phyloP scores from a whole-genome alignment of 192 early-diverging fungal species.

The Lobosporangium transversale region DNA sequence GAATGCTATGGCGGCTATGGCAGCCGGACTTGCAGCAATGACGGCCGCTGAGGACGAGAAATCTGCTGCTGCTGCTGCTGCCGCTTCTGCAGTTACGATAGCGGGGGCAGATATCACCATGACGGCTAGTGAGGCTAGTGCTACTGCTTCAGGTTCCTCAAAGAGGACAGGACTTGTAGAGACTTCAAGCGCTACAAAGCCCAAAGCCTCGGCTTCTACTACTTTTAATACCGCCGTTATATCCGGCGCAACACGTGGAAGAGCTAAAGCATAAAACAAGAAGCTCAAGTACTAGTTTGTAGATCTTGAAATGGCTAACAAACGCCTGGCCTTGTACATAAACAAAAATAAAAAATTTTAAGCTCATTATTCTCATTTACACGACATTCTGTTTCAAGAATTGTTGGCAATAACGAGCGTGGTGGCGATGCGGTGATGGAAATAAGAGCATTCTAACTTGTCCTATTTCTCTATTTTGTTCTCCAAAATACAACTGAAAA shows the following conservation, averaged over 20 bases:
- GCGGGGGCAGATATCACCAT: no score
- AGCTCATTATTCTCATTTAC: no score
- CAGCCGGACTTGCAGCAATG: conserved; percentile 42
- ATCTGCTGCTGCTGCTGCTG: conserved; percentile 2
- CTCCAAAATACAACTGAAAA: no score
- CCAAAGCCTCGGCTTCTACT: not conserved
- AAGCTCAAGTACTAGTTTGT: not conserved
- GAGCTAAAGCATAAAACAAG: conserved; percentile 1
- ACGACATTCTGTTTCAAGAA: no score
- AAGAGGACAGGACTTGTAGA: not conserved
- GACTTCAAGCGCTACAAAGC: not conserved
- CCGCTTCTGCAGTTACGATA: not conserved
- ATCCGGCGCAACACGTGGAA: no score
- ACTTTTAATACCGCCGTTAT: not conserved
- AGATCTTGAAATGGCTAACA: conserved; percentile 1
- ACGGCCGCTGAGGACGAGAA: conserved; percentile 43
- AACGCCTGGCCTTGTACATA: not conserved
- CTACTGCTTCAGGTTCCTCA: not conserved
- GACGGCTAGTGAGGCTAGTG: not conserved
- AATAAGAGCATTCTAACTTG: no score
- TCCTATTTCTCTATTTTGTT: no score
- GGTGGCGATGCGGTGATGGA: no score
- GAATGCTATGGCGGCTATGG: conserved; percentile 51
- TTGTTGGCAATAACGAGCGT: no score
- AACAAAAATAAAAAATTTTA: no score